phyloP scores from a whole-genome alignment of 495 filamentous ascomycete genomes.

The Pseudoneurospora amorphoporcata region DNA sequence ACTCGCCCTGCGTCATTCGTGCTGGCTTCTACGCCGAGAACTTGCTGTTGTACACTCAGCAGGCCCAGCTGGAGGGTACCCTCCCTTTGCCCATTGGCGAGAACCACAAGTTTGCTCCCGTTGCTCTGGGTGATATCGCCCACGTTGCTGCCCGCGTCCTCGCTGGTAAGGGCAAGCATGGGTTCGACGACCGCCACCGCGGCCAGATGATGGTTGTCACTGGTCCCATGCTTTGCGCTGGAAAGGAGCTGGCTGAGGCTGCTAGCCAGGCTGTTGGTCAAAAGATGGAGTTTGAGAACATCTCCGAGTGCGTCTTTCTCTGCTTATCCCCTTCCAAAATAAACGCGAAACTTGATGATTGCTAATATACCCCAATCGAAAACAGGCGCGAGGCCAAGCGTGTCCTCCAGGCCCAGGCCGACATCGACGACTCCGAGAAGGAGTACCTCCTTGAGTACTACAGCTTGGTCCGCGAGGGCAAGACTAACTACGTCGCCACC shows the following conservation, averaged over 20 bases:
- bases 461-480: conserved; percentile 46
- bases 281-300: conserved; percentile 43
- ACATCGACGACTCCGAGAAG: conserved; percentile 38
- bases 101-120: conserved; percentile 44
- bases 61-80: conserved; percentile 34
- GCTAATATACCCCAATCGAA: conserved; percentile 1
- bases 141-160: conserved; percentile 43
- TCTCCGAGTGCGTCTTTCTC: conserved; percentile 32
- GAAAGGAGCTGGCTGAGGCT: conserved; percentile 40
- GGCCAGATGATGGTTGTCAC: conserved; percentile 47
- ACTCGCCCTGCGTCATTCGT: conserved; percentile 41
- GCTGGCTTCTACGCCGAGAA: conserved; percentile 51
- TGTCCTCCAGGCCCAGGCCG: conserved; percentile 32
- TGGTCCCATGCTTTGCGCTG: conserved; percentile 43
- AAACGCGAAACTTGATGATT: background rate
- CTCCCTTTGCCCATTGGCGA: conserved; percentile 42
- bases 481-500: conserved; percentile 51
- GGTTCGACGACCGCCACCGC: conserved; percentile 44
- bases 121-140: conserved; percentile 42
- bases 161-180: conserved; percentile 41
- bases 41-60: conserved; percentile 38
- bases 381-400: conserved; percentile 35
- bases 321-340: background rate
- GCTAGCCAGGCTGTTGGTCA: conserved; percentile 39
- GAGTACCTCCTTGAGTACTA: conserved; percentile 49